Evolutionary conservation across 305 asterid genomes (phyloP), one percentile per base, ranked within the genome.

Genomic region (Rubia balearica): DNA sequence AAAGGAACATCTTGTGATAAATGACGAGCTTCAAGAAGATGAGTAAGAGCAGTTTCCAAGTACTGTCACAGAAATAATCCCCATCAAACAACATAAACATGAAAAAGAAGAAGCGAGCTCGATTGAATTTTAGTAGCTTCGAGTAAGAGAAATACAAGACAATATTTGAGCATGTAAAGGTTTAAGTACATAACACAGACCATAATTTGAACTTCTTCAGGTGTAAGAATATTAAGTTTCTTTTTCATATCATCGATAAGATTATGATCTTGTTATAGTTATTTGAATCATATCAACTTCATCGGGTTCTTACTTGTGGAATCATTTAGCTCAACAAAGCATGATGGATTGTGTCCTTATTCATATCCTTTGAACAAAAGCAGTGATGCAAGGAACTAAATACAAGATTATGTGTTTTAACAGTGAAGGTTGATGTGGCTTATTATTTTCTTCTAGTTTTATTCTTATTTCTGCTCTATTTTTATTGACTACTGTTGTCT

Each of bases 1-100:
- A 83, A 70, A 40, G 80, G 76, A 65, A 79, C 56, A 67, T 61
- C 75, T 73, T 78, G 87, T 72, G 97, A 83, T 66, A 90, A 76
- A 81, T 73, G 73, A 46, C 92, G 89, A n/a, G 88, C 98, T 83
- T 90, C 97, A 33, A 93, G 90, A 76, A 93, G 83, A 64, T 82
- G 83, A 74, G 81, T 70, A 67, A 93, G 71, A 68, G 96, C 96
- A 56, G 97, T 82, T 77, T 93, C 98, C 61, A 90, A 86, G 71
- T 81, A 62, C 97, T 93, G 88, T 40, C 53, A 69, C 72, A 77
- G 76, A 61, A 74, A 59, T 59, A 22, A 57, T 21, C 14, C 40
- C 66, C 66, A 64, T 64, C 65, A 71, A 68, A 64, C 36, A 16
- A 49, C 33, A 55, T 72, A 5, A 61, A 10, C 8, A 8, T 14